Conservation (phyloP, 805 yeast genomes). For the Ogataea kodamae region DNA sequence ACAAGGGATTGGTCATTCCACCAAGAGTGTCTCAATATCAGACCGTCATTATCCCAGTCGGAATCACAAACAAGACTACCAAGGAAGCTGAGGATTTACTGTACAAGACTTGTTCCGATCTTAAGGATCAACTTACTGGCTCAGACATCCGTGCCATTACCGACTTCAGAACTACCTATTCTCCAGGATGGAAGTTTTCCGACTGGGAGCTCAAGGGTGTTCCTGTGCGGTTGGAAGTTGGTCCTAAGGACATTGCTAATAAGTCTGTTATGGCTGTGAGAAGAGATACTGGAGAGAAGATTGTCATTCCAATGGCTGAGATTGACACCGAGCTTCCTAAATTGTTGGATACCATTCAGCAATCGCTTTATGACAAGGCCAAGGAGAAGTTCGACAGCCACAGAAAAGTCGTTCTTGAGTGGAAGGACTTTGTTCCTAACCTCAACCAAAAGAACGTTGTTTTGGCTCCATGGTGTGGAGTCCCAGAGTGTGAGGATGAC, state of each 20-base stretch:
- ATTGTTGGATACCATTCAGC: conserved; percentile 79
- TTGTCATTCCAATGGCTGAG: conserved; percentile 59
- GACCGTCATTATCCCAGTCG: conserved; percentile 92
- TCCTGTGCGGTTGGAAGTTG: conserved; percentile 90
- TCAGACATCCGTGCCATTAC: conserved; percentile 73
- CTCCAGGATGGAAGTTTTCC: conserved; percentile 98
- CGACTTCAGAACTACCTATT: conserved; percentile 90
- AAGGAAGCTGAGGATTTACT: conserved; percentile 71
- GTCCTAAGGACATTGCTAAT: conserved; percentile 90
- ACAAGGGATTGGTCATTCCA: conserved; percentile 96
- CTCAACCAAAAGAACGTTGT: conserved; percentile 89
- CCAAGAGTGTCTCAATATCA: conserved; percentile 95
- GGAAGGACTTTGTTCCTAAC: conserved; percentile 91
- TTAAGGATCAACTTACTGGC: conserved; percentile 58
- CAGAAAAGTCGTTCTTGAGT: conserved; percentile 73
- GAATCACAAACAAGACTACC: conserved; percentile 82
- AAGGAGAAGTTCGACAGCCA: conserved; percentile 80
- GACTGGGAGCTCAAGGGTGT: conserved; percentile 96
- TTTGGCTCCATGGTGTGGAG: conserved; percentile 97
- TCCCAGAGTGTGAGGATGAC: conserved; percentile 89
- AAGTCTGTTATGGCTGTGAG: conserved; percentile 83
- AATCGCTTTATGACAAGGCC: conserved; percentile 70
- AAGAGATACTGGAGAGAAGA: conserved; percentile 84
- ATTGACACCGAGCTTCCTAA: conserved; percentile 66
- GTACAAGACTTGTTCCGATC: conserved; percentile 61